phyloP scores from a whole-genome alignment of 2,329 filamentous ascomycete genomes.

The Pleurostoma richardsiae region DNA sequence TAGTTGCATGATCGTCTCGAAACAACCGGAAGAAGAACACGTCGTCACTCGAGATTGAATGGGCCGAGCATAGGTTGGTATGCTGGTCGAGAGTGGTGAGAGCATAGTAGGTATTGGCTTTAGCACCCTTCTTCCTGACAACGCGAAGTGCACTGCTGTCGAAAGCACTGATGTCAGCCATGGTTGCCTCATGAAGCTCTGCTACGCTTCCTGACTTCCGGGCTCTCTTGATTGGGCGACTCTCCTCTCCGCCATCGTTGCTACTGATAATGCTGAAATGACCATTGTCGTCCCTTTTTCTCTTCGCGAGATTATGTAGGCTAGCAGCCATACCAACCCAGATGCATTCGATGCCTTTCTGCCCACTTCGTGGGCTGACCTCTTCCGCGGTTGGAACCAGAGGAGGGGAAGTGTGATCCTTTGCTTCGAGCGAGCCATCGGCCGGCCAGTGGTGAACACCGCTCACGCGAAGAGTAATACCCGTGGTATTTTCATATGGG shows the following conservation, averaged over 20 bases:
- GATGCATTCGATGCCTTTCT: not conserved
- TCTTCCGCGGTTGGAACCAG: not conserved
- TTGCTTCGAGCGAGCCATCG: not conserved
- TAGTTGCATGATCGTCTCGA: not conserved
- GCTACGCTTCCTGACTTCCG: not conserved
- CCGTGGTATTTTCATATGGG: not conserved
- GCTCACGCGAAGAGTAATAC: not conserved
- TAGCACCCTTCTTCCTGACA: not conserved
- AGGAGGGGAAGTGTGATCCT: not conserved
- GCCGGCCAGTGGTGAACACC: not conserved
- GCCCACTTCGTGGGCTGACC: not conserved
- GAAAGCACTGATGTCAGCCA: not conserved
- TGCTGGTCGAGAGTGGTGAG: not conserved
- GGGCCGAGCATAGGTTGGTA: not conserved
- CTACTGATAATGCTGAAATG: no score
- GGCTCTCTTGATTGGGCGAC: not conserved
- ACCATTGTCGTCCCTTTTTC: not conserved
- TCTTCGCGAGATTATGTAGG: not conserved
- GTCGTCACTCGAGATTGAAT: not conserved
- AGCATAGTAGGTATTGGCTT: not conserved
- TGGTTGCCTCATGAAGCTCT: not conserved
- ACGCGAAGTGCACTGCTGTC: not conserved
- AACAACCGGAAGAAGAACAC: not conserved
- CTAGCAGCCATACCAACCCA: not conserved
- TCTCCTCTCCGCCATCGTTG: not conserved